These are phyloP conservation scores for Geosmithia putterillii DNA, from an alignment of 2,329 filamentous ascomycete species.

Conservation along the genomic window DNA sequence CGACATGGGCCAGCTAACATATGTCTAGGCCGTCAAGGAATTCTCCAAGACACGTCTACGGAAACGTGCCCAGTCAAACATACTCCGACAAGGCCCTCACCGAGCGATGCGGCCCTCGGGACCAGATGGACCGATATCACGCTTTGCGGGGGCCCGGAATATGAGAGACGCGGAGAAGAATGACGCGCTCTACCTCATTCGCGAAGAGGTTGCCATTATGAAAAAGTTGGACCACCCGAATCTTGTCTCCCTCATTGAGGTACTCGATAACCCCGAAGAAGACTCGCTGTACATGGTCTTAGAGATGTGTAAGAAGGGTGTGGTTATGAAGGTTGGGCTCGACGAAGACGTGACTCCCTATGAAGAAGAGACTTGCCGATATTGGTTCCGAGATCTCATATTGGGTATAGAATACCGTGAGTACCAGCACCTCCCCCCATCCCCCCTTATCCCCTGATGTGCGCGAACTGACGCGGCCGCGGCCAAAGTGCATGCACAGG, in stretches of 20 bases:
- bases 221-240: conserved; percentile 96
- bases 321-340: conserved; percentile 92
- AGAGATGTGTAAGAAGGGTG: conserved; percentile 97
- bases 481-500: conserved; percentile 69
- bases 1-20: neutral
- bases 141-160: conserved; percentile 10
- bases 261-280: conserved; percentile 87
- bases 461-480: conserved; percentile 5
- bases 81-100: conserved; percentile 47
- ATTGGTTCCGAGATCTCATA: conserved; percentile 91
- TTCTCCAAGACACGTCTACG: conserved; percentile 88
- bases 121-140: conserved; percentile 12
- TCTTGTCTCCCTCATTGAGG: conserved; percentile 85
- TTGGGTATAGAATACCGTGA: conserved; percentile 84
- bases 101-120: conserved; percentile 18
- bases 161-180: conserved; percentile 43
- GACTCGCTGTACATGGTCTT: conserved; percentile 98
- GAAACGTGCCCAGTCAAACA: conserved; percentile 81
- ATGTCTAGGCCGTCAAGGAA: conserved; percentile 75
- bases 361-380: conserved; percentile 66
- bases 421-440: conserved; percentile 16
- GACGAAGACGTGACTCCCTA: conserved; percentile 75
- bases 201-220: conserved; percentile 97
- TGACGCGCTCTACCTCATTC: conserved; percentile 72
- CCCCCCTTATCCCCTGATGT: neutral